These are phyloP conservation scores for Lipomyces anomalus DNA, from an alignment of 805 yeast species.

Conservation along the genomic window DNA sequence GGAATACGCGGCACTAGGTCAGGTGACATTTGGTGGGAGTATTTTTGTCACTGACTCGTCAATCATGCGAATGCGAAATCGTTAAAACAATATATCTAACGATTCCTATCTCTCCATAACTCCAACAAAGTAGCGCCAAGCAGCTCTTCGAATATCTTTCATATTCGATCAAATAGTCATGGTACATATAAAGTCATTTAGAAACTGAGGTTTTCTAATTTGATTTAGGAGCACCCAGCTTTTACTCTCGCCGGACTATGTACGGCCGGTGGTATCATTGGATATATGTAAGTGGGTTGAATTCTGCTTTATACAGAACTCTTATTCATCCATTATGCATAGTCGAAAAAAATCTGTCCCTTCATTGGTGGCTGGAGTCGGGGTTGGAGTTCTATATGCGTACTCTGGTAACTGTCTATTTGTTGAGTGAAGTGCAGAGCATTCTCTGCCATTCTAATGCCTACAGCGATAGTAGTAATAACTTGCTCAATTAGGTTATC, in stretches of 20 bases:
- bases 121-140: no score
- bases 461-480: background rate
- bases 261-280: constrained; percentile 65
- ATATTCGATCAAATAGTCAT: no score
- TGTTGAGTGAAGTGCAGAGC: constrained; percentile 54
- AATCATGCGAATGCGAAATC: no score
- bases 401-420: constrained; percentile 37
- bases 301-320: background rate
- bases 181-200: no score
- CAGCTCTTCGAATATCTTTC: no score
- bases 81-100: no score
- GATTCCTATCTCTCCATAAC: no score
- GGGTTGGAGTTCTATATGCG: constrained; percentile 36
- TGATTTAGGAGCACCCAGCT: constrained; percentile 70
- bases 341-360: constrained; percentile 67
- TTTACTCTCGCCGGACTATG: constrained; percentile 64
- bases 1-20: no score
- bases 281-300: constrained; percentile 43
- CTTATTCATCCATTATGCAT: background rate
- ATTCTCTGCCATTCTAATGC: constrained; percentile 32
- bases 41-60: no score
- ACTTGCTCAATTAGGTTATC: constrained; percentile 45
- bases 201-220: no score
- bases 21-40: no score
- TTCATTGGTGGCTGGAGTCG: constrained; percentile 70